Evolutionary conservation across 2,329 filamentous ascomycete genomes (phyloP).

Genomic region (Botrytis porri): DNA sequence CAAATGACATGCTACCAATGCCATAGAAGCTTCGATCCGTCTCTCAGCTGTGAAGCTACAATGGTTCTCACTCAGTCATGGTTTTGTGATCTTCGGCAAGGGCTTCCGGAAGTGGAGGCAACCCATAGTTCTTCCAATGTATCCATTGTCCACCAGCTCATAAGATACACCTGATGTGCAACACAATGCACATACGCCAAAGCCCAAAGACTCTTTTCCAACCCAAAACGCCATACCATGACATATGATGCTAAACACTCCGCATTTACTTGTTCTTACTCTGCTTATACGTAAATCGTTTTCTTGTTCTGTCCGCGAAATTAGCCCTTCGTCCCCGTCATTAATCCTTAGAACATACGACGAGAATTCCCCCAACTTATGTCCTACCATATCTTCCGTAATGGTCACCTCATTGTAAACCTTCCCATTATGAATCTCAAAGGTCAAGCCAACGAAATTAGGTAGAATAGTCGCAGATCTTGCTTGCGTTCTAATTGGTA

Average conservation of each 20-base stretch:
- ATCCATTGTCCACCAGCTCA: neutral
- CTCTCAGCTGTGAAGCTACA: neutral
- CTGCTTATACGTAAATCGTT: constrained; percentile 65
- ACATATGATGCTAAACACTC: neutral
- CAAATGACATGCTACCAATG: neutral
- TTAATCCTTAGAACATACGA: constrained; percentile 47
- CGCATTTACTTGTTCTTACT: constrained; percentile 59
- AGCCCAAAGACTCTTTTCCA: neutral
- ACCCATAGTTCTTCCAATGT: neutral
- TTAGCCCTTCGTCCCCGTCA: constrained; percentile 5
- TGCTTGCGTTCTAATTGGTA: constrained; percentile 66
- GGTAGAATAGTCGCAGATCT: constrained; percentile 70
- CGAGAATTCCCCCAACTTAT: constrained; percentile 72
- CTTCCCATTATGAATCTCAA: constrained; percentile 72
- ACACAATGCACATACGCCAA: constrained; percentile 2
- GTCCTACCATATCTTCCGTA: constrained; percentile 75
- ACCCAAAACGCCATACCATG: constrained; percentile 23
- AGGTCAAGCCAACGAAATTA: constrained; percentile 68
- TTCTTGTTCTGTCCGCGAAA: constrained; percentile 54
- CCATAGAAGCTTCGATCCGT: neutral
- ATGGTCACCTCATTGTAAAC: constrained; percentile 65
- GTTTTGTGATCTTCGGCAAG: neutral
- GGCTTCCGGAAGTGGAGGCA: neutral
- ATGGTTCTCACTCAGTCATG: neutral
- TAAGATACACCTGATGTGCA: constrained; percentile 2